Conservation (phyloP, 2,329 filamentous ascomycete genomes). For the Aspergillus pseudotamarii region DNA sequence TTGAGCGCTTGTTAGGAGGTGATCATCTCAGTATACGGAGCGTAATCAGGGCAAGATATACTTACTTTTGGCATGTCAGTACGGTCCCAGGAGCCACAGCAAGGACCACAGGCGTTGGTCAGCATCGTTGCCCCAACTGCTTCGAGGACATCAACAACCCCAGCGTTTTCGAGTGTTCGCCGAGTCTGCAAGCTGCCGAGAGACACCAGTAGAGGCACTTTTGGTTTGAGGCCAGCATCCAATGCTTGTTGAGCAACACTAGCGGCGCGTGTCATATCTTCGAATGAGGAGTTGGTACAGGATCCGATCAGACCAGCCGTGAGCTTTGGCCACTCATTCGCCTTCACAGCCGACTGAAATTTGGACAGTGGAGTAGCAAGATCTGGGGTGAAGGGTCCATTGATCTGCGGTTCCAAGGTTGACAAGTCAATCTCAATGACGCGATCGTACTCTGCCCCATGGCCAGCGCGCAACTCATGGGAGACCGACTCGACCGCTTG, state of each 20-base stretch:
- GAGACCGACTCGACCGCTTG: conserved; percentile 86
- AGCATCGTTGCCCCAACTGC: conserved; percentile 93
- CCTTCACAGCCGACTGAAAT: conserved; percentile 90
- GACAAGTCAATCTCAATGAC: conserved; percentile 94
- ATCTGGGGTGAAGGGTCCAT: conserved; percentile 98
- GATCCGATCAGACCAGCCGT: conserved; percentile 97
- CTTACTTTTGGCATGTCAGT: conserved; percentile 62
- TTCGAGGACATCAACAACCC: conserved; percentile 90
- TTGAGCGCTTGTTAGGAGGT: conserved; percentile 44
- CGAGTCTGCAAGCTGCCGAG: conserved; percentile 97
- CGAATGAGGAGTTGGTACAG: conserved; percentile 89
- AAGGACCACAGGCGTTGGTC: conserved; percentile 91
- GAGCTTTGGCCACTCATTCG: conserved; percentile 94
- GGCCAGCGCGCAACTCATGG: conserved; percentile 80
- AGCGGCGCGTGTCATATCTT: conserved; percentile 91
- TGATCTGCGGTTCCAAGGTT: conserved; percentile 95
- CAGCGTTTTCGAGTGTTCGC: conserved; percentile 86
- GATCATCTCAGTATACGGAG: not conserved
- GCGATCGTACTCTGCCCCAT: conserved; percentile 93
- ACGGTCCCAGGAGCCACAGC: conserved; percentile 95
- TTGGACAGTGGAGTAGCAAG: conserved; percentile 96
- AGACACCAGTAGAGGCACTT: conserved; percentile 90
- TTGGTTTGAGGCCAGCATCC: conserved; percentile 89
- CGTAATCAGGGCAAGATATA: not conserved
- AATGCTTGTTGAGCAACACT: conserved; percentile 90